Conservation (phyloP, 495 filamentous ascomycete species). For the Penicillium silybi region DNA sequence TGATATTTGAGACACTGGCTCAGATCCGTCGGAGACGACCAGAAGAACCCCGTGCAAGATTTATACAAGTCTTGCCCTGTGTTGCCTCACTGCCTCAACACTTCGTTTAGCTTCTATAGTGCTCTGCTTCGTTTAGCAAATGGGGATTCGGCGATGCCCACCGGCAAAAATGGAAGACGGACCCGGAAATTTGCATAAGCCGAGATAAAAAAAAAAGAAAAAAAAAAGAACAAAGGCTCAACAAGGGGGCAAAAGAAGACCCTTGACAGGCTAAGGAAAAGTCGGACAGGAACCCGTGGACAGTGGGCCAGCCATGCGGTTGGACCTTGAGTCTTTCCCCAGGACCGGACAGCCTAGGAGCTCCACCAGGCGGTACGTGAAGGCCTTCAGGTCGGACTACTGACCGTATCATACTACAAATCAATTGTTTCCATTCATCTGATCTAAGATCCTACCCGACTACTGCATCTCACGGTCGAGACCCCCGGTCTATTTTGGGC, state of each 20-base stretch:
- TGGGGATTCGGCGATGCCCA: slow-evolving; percentile 8
- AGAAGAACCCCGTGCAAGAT: slow-evolving; percentile 9
- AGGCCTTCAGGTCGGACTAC: slow-evolving; percentile 10
- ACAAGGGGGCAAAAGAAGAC: slow-evolving; percentile 9
- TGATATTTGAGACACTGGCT: slow-evolving; percentile 10
- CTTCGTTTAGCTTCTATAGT: slow-evolving; percentile 16
- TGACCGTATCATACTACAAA: slow-evolving; percentile 7
- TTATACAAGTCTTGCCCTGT: slow-evolving; percentile 16
- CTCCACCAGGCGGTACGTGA: slow-evolving; percentile 9
- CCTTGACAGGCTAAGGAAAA: slow-evolving; percentile 15
- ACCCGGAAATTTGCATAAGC: slow-evolving; percentile 18
- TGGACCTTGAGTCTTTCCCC: slow-evolving; percentile 13
- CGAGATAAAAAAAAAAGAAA: slow-evolving; percentile 9
- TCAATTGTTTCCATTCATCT: slow-evolving; percentile 9
- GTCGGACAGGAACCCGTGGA: slow-evolving; percentile 17
- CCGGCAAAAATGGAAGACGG: slow-evolving; percentile 23
- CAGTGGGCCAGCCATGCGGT: slow-evolving; percentile 21
- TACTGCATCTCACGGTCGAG: slow-evolving; percentile 17
- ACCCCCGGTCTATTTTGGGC: slow-evolving; percentile 17
- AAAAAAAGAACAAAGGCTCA: slow-evolving; percentile 9
- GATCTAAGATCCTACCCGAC: slow-evolving; percentile 9
- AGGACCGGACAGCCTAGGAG: slow-evolving; percentile 11
- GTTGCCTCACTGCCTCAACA: slow-evolving; percentile 11
- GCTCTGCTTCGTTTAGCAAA: slow-evolving; percentile 8
- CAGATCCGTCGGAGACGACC: slow-evolving; percentile 3